Evolutionary conservation across 73 alveolate genomes (phyloP), one percentile per base, ranked within the genome.

Genomic region (Paramecium bursaria): DNA sequence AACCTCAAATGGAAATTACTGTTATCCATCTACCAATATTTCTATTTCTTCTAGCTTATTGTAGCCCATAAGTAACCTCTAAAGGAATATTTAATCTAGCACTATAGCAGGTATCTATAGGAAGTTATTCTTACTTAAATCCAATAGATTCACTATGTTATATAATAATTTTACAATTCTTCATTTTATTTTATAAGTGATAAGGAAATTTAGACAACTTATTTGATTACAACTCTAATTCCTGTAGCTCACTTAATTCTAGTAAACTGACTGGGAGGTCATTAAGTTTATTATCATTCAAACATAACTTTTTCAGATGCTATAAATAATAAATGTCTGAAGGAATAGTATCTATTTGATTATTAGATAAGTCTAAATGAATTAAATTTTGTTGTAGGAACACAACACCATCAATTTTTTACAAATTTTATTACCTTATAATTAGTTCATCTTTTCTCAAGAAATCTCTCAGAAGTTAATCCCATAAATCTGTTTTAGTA

Each of bases 401-500:
- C 25, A 75, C 60, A 30, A 75, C 57, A 29, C 50, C 67, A 29
- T 75, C 88, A 48, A 75, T 50, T 47, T 27, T 15, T 6, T 26
- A 29, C 15, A 75, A 48, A 30, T 33, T 75, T 75, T 75, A 48
- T 17, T 75, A n/a, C 21, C 74, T 50, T 4, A 79, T 31, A 35
- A 57, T 57, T 33, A 79, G 46, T 42, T 79, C 89, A 54, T 79
- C 76, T 17, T 79, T 79, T 49, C 73, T 67, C 4, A 53, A 54
- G 46, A 54, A 54, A 53, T 79, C 73, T 55, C 89, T 79, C 25
- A 79, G 46, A 3, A 48, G 42, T 22, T 53, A 80, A 25, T 75
- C 88, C 46, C 73, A 50, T 23, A 61, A 39, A 52, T 79, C 74
- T 15, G 42, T 31, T 2, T 67, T 14, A 13, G 51, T 48, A 53